Base-by-base conservation (phyloP, 192 early-diverging fungal genomes). In the Entomortierella parvispora region DNA sequence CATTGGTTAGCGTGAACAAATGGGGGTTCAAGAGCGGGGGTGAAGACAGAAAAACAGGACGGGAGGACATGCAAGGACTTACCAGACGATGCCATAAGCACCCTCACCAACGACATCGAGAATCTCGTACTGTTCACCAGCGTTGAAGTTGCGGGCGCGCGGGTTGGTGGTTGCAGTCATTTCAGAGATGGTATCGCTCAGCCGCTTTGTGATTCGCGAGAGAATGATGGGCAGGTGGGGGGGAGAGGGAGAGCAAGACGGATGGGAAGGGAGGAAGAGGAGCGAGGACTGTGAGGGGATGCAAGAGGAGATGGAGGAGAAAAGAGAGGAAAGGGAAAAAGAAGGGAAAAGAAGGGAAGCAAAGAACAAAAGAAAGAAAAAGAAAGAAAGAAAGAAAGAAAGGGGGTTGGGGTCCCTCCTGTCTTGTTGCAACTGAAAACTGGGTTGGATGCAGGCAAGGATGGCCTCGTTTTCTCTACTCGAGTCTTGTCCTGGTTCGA, bases 71-170 rank as follows among this genome's bases (percentile, higher is more conserved):
- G n/a, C n/a, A n/a, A n/a, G n/a, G 6, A 79, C 83, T 84, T 91
- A 95, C 95, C 93, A 95, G 42, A 97, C 96, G 65, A 93, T 89
- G 28, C 96, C 96, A 81, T 97, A 97, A 50, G 96, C 96, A 45
- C 96, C 96, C 77, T 93, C 91, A 18, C 96, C 96, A 52, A 97
- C 91, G 58, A 95, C 92, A 65, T 93, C 90, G 44, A 89, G 80
- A 62, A 93, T 87, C 56, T 95, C 87, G 80, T 97, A 99, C 58
- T 96, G 90, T 23, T 88, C 82, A 7, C 93, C 93, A 20, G 88
- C 89, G 70, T 93, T 88, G 80, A 94, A 94, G 54, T 88, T 84
- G 50, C 71, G 71, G 22, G 71, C 71, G 20, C 71, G 71, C 2
- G 71, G 71, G 64, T 75, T 75, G 51, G 71, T 75, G 58, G 71